These are phyloP conservation scores for Sherardia arvensis DNA, from an alignment of 257 asterid species.

Conservation along the genomic window DNA sequence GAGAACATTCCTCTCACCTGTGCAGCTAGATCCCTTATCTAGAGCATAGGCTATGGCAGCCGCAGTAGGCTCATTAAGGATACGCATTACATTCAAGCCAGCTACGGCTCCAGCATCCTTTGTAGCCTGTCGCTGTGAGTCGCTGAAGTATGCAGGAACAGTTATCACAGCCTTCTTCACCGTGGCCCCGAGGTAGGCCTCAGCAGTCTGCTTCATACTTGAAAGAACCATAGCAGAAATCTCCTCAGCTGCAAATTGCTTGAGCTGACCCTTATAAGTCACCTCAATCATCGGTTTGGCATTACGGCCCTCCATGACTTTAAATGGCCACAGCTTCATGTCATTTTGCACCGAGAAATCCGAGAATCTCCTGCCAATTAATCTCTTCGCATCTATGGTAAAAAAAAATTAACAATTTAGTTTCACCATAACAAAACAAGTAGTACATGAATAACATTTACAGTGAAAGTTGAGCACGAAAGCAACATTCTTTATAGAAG, in stretches of 20 bases:
- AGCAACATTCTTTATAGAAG: no score
- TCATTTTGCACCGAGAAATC: constrained; percentile 14
- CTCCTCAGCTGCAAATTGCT: no score
- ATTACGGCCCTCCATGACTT: constrained; percentile 4
- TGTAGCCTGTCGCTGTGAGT: constrained; percentile 14
- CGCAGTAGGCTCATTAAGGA: constrained; percentile 20
- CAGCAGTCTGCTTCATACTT: constrained; percentile 18
- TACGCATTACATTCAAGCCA: constrained; percentile 6
- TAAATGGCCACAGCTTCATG: no score
- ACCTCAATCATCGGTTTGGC: constrained; percentile 17
- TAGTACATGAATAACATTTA: no score
- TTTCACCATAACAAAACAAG: no score
- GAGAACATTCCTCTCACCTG: constrained; percentile 15
- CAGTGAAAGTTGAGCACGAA: no score
- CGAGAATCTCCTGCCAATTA: constrained; percentile 14
- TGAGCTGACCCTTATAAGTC: constrained; percentile 15
- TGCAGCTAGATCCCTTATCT: constrained; percentile 9
- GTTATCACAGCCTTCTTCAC: constrained; percentile 17
- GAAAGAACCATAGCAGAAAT: constrained; percentile 19
- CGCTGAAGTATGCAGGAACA: constrained; percentile 18
- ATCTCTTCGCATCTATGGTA: constrained; percentile 13
- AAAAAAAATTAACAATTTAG: not conserved
- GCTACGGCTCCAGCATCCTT: constrained; percentile 16
- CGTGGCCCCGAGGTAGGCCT: constrained; percentile 13
- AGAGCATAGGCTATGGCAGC: constrained; percentile 22